Conservation (phyloP, 257 asterid species). For the Nicotiana undulata region DNA sequence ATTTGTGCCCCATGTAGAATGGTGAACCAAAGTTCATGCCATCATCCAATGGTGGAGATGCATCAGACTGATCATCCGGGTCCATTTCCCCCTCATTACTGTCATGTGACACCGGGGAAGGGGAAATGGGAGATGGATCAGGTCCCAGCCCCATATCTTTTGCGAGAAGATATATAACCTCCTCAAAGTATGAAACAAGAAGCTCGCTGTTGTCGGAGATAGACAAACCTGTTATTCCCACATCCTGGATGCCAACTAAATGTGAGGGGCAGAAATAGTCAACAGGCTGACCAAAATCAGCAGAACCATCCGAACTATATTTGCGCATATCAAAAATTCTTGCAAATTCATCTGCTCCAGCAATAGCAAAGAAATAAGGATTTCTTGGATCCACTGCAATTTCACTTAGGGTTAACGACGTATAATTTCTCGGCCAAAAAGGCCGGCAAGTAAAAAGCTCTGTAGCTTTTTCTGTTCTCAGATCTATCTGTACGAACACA, state of each 20-base stretch:
- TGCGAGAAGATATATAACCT: constrained; percentile 64
- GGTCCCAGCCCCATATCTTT: constrained; percentile 40
- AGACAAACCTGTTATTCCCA: constrained; percentile 76
- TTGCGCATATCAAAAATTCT: constrained; percentile 71
- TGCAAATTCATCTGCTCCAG: constrained; percentile 73
- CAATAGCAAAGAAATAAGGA: constrained; percentile 67
- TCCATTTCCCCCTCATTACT: constrained; percentile 26
- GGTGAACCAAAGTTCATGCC: constrained; percentile 38
- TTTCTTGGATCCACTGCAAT: constrained; percentile 77
- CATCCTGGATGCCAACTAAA: constrained; percentile 43
- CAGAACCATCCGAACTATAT: constrained; percentile 53
- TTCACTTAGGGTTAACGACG: constrained; percentile 29
- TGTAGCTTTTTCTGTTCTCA: constrained; percentile 11
- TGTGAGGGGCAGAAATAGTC: constrained; percentile 65
- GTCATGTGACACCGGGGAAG: constrained; percentile 22
- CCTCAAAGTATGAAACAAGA: constrained; percentile 71
- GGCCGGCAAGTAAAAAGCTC: constrained; percentile 61
- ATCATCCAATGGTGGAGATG: constrained; percentile 17
- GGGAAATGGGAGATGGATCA: constrained; percentile 13
- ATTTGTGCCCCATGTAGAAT: constrained; percentile 68
- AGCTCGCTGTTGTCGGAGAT: constrained; percentile 84
- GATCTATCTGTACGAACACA: constrained; percentile 24
- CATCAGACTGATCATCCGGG: constrained; percentile 17
- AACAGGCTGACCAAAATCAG: constrained; percentile 58
- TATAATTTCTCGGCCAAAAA: background rate